A percentile compares a stretch with the other conserved stretches of the same genome.
Conservation (phyloP, 176 grass and related monocot genomes). For the Carex scoparia region DNA sequence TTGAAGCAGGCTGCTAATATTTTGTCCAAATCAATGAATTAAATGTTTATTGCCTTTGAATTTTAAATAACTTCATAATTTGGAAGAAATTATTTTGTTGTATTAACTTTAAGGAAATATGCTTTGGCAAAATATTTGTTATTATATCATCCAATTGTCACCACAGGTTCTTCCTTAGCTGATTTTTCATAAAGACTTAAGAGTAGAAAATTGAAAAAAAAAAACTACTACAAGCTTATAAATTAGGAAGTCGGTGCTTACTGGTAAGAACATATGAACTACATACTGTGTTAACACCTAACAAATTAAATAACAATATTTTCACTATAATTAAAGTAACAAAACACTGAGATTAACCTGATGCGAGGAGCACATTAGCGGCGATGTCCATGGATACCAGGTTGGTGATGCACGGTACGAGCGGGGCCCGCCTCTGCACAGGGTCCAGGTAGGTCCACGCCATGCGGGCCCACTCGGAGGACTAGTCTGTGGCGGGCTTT, state of each 20-base stretch:
- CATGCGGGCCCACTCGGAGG: constrained; percentile 24
- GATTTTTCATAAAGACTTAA: neutral
- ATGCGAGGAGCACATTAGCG: constrained; percentile 66
- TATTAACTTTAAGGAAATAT: neutral
- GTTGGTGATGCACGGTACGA: constrained; percentile 95
- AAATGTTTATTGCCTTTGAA: neutral
- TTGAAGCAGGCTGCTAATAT: neutral
- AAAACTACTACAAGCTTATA: no score
- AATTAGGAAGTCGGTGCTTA: neutral
- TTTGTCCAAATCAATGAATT: neutral
- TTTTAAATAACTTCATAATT: neutral
- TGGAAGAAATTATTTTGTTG: neutral
- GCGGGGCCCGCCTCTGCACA: constrained; percentile 45
- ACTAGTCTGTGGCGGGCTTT: neutral
- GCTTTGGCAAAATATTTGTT: no score
- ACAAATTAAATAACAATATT: neutral
- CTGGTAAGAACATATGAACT: neutral
- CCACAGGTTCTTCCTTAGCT: neutral
- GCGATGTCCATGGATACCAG: constrained; percentile 86
- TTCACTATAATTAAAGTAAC: neutral
- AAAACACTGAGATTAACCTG: constrained; percentile 24
- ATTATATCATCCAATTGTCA: neutral
- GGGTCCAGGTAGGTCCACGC: constrained; percentile 58
- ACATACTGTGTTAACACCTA: neutral
- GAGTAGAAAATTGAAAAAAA: neutral